These are phyloP conservation scores for Boletus pseudopeckii DNA, from an alignment of 768 basidiomycete species.

Conservation along the genomic window DNA sequence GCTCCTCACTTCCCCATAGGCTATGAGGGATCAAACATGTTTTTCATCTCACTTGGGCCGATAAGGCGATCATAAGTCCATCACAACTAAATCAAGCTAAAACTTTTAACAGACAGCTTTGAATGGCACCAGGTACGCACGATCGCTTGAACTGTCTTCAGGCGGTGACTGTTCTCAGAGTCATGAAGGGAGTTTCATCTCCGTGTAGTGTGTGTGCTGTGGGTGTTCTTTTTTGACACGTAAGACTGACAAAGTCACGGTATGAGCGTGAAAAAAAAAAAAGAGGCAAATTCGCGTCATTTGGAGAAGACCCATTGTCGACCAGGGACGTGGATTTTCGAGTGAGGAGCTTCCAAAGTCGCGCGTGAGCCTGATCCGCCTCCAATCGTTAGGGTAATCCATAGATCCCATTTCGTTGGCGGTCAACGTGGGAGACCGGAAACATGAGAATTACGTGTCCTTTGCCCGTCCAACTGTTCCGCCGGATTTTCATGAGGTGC, in stretches of 20 bases:
- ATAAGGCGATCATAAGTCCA: neutral
- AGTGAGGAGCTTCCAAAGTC: constrained; percentile 2
- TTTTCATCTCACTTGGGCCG: neutral
- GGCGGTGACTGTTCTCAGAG: neutral
- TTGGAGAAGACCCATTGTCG: neutral
- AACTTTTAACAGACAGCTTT: neutral
- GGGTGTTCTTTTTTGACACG: neutral
- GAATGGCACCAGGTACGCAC: neutral
- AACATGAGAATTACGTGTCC: constrained; percentile 12
- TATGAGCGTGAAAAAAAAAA: neutral
- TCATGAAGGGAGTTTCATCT: neutral
- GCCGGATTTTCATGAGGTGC: constrained; percentile 24
- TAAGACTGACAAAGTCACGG: neutral
- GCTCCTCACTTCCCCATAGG: neutral
- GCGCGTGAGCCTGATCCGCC: constrained; percentile 8
- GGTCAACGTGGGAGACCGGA: constrained; percentile 12
- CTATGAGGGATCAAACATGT: neutral
- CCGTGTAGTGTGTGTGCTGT: neutral
- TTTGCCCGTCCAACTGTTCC: constrained; percentile 12
- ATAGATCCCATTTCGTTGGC: constrained; percentile 4
- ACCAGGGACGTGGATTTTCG: constrained; percentile 12
- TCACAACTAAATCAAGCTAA: neutral
- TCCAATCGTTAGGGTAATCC: constrained; percentile 6
- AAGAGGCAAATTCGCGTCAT: neutral
- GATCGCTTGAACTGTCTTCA: neutral